Conservation (phyloP, 192 early-diverging fungal genomes). For the Jimgerdemannia lactiflua region DNA sequence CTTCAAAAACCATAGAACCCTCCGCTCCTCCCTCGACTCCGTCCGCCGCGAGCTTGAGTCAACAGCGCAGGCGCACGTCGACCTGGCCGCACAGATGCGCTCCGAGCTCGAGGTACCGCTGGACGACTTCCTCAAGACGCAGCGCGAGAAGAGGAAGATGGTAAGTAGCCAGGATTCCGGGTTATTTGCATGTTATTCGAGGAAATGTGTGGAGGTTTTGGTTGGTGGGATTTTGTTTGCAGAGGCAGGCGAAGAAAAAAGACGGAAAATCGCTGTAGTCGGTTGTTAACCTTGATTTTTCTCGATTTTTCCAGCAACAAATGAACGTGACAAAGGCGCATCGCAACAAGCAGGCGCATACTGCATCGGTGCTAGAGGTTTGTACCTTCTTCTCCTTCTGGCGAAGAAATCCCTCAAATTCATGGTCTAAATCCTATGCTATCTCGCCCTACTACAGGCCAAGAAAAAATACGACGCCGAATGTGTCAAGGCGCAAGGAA, state of each 20-base stretch:
- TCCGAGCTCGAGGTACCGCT: slow-evolving; percentile 57
- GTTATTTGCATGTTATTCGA: slow-evolving; percentile 1
- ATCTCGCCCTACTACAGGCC: slow-evolving; percentile 18
- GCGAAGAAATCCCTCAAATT: too few species aligned
- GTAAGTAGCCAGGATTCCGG: slow-evolving; percentile 23
- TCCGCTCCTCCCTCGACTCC: slow-evolving; percentile 54
- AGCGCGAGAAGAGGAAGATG: slow-evolving; percentile 60
- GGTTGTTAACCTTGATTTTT: too few species aligned
- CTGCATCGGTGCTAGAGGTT: slow-evolving; percentile 41
- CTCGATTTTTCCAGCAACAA: slow-evolving; percentile 35
- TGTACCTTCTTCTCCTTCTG: too few species aligned
- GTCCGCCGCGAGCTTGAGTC: slow-evolving; percentile 59
- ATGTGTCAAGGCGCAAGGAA: slow-evolving; percentile 29
- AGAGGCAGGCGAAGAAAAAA: too few species aligned
- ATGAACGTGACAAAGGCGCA: slow-evolving; percentile 46
- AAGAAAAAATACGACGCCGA: slow-evolving; percentile 44
- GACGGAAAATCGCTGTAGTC: slow-evolving; percentile 27
- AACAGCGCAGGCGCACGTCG: slow-evolving; percentile 59
- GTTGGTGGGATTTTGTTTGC: too few species aligned
- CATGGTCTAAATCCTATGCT: too few species aligned
- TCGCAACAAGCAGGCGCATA: slow-evolving; percentile 50
- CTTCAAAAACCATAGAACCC: slow-evolving; percentile 35
- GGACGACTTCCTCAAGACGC: slow-evolving; percentile 58
- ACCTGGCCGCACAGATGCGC: slow-evolving; percentile 60
- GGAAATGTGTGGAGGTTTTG: too few species aligned